Percentiles rank a stretch among this genome's conserved stretches.
Evolutionary conservation across 495 filamentous ascomycete genomes (phyloP).

Genomic region (Penicillium canescens): DNA sequence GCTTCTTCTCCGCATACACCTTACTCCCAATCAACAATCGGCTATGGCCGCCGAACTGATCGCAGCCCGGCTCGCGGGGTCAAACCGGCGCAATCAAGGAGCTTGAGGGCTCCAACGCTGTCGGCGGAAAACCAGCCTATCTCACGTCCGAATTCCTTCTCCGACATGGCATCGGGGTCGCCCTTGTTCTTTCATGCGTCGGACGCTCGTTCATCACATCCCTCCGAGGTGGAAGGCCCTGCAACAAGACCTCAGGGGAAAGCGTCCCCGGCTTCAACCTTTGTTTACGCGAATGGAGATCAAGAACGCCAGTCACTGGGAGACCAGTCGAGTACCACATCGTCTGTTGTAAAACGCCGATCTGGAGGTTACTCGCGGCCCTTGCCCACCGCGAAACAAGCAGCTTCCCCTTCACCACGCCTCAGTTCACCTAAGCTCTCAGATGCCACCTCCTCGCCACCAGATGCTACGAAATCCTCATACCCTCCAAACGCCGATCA

Average conservation of each 20-base stretch:
- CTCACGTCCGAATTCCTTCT: constrained; percentile 35
- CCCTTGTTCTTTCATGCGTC: constrained; percentile 79
- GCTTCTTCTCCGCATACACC: constrained; percentile 34
- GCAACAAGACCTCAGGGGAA: constrained; percentile 30
- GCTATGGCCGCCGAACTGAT: constrained; percentile 35
- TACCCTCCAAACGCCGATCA: constrained; percentile 8
- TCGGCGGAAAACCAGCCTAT: constrained; percentile 28
- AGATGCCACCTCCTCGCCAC: constrained; percentile 25
- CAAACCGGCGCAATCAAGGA: constrained; percentile 32
- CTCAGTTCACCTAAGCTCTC: constrained; percentile 41
- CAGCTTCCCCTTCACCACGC: constrained; percentile 39
- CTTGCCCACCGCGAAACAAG: constrained; percentile 24
- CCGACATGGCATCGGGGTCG: constrained; percentile 29
- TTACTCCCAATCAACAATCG: constrained; percentile 31
- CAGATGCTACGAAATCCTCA: constrained; percentile 21
- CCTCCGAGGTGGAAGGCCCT: constrained; percentile 26
- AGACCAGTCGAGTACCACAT: constrained; percentile 18
- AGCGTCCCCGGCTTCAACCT: constrained; percentile 45
- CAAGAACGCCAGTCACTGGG: constrained; percentile 34
- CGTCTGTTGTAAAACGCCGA: constrained; percentile 29
- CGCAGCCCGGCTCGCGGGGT: constrained; percentile 40
- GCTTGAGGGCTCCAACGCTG: constrained; percentile 37
- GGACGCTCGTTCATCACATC: constrained; percentile 54
- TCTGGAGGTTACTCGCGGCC: constrained; percentile 41
- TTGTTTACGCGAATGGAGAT: constrained; percentile 58